These are phyloP conservation scores for Petunia axillaris DNA, from an alignment of 257 asterid species.

Conservation along the genomic window DNA sequence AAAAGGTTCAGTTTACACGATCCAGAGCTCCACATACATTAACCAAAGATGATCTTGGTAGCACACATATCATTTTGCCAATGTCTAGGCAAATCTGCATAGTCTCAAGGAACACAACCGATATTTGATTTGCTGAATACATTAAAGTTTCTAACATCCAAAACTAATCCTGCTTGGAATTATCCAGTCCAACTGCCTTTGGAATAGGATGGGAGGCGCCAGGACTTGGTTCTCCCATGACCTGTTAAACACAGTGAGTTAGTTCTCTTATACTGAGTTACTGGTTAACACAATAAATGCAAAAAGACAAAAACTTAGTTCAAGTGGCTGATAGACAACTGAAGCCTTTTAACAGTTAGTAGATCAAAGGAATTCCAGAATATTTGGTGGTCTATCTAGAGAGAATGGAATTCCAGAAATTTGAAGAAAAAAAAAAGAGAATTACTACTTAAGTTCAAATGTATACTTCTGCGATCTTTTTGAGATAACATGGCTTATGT, in stretches of 20 bases:
- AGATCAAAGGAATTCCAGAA: background rate
- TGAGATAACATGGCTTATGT: too few species aligned
- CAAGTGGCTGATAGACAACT: background rate
- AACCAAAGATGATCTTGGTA: slow-evolving; percentile 26
- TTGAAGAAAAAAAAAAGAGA: too few species aligned
- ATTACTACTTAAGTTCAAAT: too few species aligned
- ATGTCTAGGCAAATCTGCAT: background rate
- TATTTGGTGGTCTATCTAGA: too few species aligned
- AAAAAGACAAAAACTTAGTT: background rate
- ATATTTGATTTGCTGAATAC: slow-evolving; percentile 13
- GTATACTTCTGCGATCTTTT: too few species aligned
- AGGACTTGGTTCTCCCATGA: slow-evolving; percentile 41
- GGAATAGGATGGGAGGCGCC: slow-evolving; percentile 43
- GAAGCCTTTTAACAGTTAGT: background rate
- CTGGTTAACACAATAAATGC: background rate
- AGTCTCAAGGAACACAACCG: background rate
- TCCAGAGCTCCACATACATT: slow-evolving; percentile 15
- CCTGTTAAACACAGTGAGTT: slow-evolving; percentile 41
- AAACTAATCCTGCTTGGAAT: slow-evolving; percentile 56
- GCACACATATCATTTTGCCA: slow-evolving; percentile 17
- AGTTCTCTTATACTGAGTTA: background rate
- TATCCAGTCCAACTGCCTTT: slow-evolving; percentile 45
- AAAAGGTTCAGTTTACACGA: background rate
- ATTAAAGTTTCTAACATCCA: slow-evolving; percentile 11
- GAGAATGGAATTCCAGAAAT: too few species aligned